Base-by-base conservation (phyloP, 805 yeast genomes). In the Wickerhamomyces bisporus region DNA sequence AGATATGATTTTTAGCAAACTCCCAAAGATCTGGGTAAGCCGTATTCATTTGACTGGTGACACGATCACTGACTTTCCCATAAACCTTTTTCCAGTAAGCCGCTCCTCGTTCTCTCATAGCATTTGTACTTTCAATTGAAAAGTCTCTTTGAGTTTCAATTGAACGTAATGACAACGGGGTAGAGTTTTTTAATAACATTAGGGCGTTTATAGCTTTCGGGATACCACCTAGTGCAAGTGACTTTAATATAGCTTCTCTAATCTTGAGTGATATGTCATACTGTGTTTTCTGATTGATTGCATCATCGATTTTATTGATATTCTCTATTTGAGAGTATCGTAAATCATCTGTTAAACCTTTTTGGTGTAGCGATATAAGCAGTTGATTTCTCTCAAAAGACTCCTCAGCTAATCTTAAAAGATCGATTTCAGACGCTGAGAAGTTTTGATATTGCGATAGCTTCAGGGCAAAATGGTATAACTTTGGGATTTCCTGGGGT, bases 21-120 rank as follows among this genome's bases (percentile, higher is more conserved):
- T 73, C 68, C 81, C 91, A 85, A 42, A 89, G 68, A 57, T 89
- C 96, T 0, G 96, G 96, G 58, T 87, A 87, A 13, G 95, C 83
- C 0, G 73, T 63, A 38, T 66, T 58, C 74, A 89, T 66, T 52
- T 87, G 93, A 32, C 67, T 68, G 27, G 69, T 70, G 20, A 89
- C 85, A 19, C 95, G 66, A 14, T 61, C 58, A 26, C 87, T 74
- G 14, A 89, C 77, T 55, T 87, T 88, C 36, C 79, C 80, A 56
- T 89, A 89, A 1, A 87, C 77, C 7, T 69, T 64, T 43, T 77
- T 74, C 87, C 94, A 89, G 56, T 84, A 79, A 13, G 67, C 65
- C 2, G 65, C 50, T 2, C 96, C 97, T 18, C 81, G 57, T 6
- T 44, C 37, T 27, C 40, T 29, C 10, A 37, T 56, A 10, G 49